A percentile compares a stretch with the other conserved stretches of the same genome.
Conservation (phyloP, 805 yeast species). For the Saccharomycopsis synnaedendra region DNA sequence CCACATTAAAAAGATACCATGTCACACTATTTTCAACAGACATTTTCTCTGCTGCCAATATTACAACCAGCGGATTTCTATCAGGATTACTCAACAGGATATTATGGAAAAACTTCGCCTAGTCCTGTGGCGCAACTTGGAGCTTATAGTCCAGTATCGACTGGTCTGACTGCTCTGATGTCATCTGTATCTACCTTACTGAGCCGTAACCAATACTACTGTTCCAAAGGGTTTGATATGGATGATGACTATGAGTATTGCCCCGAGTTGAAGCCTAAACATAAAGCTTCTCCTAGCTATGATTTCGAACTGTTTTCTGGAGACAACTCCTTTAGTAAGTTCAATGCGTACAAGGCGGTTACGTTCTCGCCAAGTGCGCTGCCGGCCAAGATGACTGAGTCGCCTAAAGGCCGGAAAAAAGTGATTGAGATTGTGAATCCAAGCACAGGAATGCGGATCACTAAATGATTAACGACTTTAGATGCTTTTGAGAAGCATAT, state of each 20-base stretch:
- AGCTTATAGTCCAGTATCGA: no score
- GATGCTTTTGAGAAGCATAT: not conserved
- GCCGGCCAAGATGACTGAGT: not conserved
- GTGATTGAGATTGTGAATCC: slow-evolving; percentile 15
- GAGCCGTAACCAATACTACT: no score
- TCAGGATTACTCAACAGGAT: no score
- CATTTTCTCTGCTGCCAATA: no score
- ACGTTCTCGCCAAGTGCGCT: slow-evolving; percentile 15
- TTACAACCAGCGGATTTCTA: no score
- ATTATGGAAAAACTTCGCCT: no score
- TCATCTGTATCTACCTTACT: no score
- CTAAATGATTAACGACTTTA: not conserved
- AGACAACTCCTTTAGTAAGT: slow-evolving; percentile 5
- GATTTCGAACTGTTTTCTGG: not conserved
- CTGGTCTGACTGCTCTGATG: no score
- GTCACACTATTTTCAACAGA: no score
- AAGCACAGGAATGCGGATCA: slow-evolving; percentile 12
- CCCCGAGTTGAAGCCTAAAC: slow-evolving; percentile 10
- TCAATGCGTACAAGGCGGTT: slow-evolving; percentile 15
- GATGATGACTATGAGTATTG: slow-evolving; percentile 16
- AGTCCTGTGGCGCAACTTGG: no score
- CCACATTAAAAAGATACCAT: no score
- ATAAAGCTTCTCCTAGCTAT: not conserved
- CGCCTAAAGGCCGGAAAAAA: slow-evolving; percentile 8
- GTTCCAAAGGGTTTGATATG: slow-evolving; percentile 15